Conservation (phyloP, 352 stramenopile genomes). For the Phytophthora ramorum region DNA sequence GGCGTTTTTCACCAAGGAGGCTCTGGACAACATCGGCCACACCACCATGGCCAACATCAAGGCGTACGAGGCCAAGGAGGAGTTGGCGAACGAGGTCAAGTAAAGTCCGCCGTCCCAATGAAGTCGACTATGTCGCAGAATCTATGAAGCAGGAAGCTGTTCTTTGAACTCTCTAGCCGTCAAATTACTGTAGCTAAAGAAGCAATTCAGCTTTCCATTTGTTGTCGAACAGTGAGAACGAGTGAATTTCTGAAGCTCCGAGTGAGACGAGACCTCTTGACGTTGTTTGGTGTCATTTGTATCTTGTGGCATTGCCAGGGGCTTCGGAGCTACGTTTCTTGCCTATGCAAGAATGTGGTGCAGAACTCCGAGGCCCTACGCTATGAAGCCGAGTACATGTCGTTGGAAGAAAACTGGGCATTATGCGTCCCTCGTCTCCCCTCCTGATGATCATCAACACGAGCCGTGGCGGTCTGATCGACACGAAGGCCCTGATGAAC, state of each 20-base stretch:
- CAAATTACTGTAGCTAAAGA: too few species aligned
- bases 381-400: conserved; percentile 45
- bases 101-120: conserved; percentile 6
- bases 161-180: too few species aligned
- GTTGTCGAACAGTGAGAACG: too few species aligned
- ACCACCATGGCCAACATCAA: conserved; percentile 77
- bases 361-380: conserved; percentile 55
- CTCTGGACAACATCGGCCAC: conserved; percentile 64
- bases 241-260: too few species aligned
- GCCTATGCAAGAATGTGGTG: conserved; percentile 73
- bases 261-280: too few species aligned
- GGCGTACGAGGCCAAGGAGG: conserved; percentile 43
- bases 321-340: conserved; percentile 58
- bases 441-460: conserved; percentile 88
- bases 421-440: too few species aligned
- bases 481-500: conserved; percentile 83
- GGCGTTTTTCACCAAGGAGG: conserved; percentile 77
- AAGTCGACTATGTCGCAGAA: too few species aligned
- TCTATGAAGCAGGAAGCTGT: too few species aligned
- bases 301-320: conserved; percentile 36
- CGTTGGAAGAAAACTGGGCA: too few species aligned
- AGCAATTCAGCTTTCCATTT: too few species aligned
- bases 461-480: conserved; percentile 85
- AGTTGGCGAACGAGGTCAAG: conserved; percentile 61
- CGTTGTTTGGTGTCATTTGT: too few species aligned